Evolutionary conservation across 2,329 filamentous ascomycete genomes (phyloP), one percentile per base, ranked within the genome.

Genomic region (Paecilomyces niveus): DNA sequence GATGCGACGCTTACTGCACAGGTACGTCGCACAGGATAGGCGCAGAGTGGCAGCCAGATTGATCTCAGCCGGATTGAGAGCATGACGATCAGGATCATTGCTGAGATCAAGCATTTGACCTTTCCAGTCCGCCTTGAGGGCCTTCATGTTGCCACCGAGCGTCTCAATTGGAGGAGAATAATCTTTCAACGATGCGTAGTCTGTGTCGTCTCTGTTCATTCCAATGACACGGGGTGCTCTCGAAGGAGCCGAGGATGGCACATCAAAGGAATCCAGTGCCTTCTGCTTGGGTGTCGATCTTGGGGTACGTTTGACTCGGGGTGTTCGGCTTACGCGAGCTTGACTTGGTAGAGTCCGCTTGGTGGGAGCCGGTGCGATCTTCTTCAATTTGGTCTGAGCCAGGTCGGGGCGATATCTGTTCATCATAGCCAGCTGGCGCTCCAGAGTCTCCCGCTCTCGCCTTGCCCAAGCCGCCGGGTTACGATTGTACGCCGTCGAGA

Each of bases 1-100:
- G 69, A 97, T 93, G 60, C 92, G 88, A 59, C 93, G 87, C 81
- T 97, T 97, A 80, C 89, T 94, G 60, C 89, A 92, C 24, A 97
- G 82, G 70, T 97, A 97, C 11, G 89, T 93, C 18, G 90, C 89
- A 72, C 89, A 93, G 64, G 90, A 89, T 33, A 97, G 84, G 57
- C 92, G 86, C 31, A 97, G 82, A 54, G 86, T 89, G 53, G 89
- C 85, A 10, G 92, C 92, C 31, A 96, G 81, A 18, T 80, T 78
- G 31, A 92, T 69, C 76, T 97, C 93, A 61, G 92, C 88, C 5
- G 86, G 83, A 70, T 94, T 90, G 50, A 97, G 84, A 45, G 90
- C 78, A 58, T 85, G 72, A 24, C 82, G 80, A 66, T 92, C 81
- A 6, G 88, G 85, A 67, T 95, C 90, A 59, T 82, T 80, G 72